Evolutionary conservation across 768 basidiomycete genomes (phyloP), one percentile per base, ranked within the genome.

Genomic region (Trametes coccinea): DNA sequence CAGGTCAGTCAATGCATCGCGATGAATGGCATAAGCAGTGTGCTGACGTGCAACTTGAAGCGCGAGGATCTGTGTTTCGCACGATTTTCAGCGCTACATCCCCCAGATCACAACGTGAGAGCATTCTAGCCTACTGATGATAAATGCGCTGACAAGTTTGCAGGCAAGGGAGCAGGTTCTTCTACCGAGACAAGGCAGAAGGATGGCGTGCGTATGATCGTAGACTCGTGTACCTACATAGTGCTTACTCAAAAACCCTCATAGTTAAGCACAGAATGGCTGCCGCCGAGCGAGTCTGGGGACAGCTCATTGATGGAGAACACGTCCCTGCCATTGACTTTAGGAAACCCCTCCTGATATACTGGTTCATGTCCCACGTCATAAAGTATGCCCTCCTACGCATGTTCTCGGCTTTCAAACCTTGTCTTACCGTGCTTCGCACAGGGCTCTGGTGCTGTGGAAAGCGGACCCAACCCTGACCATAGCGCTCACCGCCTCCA

Each of bases 311-410:
- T 27, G 37, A 51, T 2, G 62, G 58, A 4, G 6, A 52, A 11
- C 29, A 17, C 0, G 43, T 22, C 11, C 53, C 53, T n/a, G 29
- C 49, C 10, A 27, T 59, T 41, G 62, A 63, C 16, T 53, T 45
- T 29, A 81, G 9, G 75, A 81, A 87, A 58, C 89, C 88, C 11
- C 85, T 87, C 68, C 87, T 84, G 68, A 79, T 84, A 22, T 88
- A 87, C 69, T 90, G 87, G 88, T 88, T 90, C 67, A 87, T 88
- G 85, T 80, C 80, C n/a, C 87, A 90, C 70, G 80, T 90, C 59
- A 77, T 76, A 67, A 80, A 84, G 85, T 83, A 59, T 13, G 41
- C 41, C 53, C 71, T 71, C 16, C 17, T 29, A 2, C 7, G 14
- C 37, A n/a, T 22, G 40, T 16, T 37, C 14, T 17, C 16, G 16